Evolutionary conservation across 352 stramenopile species (phyloP), one percentile per base, ranked within the genome.

Genomic region (Nannochloropsis limnetica): DNA sequence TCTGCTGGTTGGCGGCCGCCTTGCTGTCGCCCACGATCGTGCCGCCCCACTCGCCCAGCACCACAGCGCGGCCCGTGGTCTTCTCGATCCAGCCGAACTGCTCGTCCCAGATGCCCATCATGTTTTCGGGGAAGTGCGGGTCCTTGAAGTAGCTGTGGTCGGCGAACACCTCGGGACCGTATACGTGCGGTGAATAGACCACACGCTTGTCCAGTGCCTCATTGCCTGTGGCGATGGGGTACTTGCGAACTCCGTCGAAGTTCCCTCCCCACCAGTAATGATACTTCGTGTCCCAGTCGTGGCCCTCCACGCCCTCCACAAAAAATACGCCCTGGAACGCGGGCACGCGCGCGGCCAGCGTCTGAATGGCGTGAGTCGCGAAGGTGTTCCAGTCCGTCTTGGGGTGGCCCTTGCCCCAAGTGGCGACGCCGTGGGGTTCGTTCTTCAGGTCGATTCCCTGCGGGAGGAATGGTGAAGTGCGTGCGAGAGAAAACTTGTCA

Each of bases 301-400:
- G 15, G n/a, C 61, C 25, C 25, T 74, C 61, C 25, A 74, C 61
- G n/a, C 61, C 61, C 11, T 74, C 61, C n/a, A 74, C 61, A 28
- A 74, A 74, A 20, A 74, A 74, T 8, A 74, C 61, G n/a, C 61
- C 61, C 25, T 74, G 61, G 8, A 74, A 74, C 9, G 5, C 15
- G 20, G 61, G 61, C 11, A 74, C 61, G 61, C 61, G 61, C n/a
- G 61, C 0, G 15, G 61, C 61, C 61, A 74, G 61, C 2, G 61
- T 74, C n/a, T 74, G 61, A 11, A 74, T 74, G 61, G n/a, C 25
- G n/a, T 74, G n/a, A 6, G 61, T 74, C 9, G n/a, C 61, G 61
- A 74, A 74, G n/a, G 61, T 29, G 25, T 74, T 74, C 61, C 61
- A 74, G 61, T 74, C 61, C 11, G 61, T 74, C 61, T 74, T 74